These are phyloP conservation scores for Limnomonas spitsbergensis DNA, from an alignment of 139 green algal genomes.

Conservation along the genomic window DNA sequence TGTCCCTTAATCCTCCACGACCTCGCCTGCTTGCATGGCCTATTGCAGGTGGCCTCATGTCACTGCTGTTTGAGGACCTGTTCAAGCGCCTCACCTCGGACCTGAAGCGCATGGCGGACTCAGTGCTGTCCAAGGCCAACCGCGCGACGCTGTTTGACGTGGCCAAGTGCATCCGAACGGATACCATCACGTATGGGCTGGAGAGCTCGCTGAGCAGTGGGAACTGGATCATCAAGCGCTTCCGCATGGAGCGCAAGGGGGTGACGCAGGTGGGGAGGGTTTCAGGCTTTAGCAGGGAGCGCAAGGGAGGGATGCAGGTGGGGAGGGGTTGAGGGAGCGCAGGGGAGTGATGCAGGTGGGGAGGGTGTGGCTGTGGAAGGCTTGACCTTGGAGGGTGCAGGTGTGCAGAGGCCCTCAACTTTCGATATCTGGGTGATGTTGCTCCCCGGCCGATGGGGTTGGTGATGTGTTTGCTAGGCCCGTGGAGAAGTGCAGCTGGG, in stretches of 20 bases:
- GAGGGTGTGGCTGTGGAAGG: neutral
- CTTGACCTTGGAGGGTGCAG: too few relatives aligned
- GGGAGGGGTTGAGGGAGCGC: neutral
- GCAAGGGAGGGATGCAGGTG: neutral
- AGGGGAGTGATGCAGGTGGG: neutral
- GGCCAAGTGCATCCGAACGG: constrained; percentile 84
- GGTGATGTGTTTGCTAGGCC: too few relatives aligned
- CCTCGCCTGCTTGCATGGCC: too few relatives aligned
- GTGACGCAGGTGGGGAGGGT: constrained; percentile 79
- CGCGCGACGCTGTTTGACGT: constrained; percentile 83
- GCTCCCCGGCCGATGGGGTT: too few relatives aligned
- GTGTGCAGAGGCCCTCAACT: too few relatives aligned
- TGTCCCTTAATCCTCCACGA: too few relatives aligned
- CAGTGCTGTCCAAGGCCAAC: constrained; percentile 75
- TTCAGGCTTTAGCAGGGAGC: neutral
- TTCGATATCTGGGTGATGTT: too few relatives aligned
- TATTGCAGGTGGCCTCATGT: constrained; percentile 78
- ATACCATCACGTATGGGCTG: constrained; percentile 92
- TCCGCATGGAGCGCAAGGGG: constrained; percentile 97
- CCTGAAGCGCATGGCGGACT: constrained; percentile 84
- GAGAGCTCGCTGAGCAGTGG: constrained; percentile 87
- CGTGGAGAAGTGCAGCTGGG: too few relatives aligned
- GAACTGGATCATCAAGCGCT: constrained; percentile 99
- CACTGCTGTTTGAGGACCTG: constrained; percentile 98
- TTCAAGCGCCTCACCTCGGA: constrained; percentile 95